Evolutionary conservation across 2,329 filamentous ascomycete species (phyloP).

Genomic region (Paraphaeosphaeria sporulosa): DNA sequence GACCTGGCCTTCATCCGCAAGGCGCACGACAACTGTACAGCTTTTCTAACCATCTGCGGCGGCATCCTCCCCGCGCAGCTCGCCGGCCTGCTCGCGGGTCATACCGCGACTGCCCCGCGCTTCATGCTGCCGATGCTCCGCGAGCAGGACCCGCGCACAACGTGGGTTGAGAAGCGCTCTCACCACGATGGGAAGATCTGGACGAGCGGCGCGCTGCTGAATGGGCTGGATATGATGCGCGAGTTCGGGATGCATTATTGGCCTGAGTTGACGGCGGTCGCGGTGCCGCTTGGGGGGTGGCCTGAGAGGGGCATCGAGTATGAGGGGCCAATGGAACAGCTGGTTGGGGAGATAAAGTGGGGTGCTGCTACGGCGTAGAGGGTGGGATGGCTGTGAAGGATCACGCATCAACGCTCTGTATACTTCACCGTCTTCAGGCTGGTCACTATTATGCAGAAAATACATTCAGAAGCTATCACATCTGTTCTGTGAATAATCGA

Average conservation of each 20-base stretch:
- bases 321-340: background rate
- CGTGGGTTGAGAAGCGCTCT: slow-evolving; percentile 50
- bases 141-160: slow-evolving; percentile 33
- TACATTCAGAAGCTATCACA: too few species aligned
- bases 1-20: slow-evolving; percentile 51
- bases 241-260: slow-evolving; percentile 38
- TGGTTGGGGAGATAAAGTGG: background rate
- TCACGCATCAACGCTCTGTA: too few species aligned
- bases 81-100: slow-evolving; percentile 49
- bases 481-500: too few species aligned
- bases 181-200: slow-evolving; percentile 42
- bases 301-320: slow-evolving; percentile 20
- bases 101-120: slow-evolving; percentile 50
- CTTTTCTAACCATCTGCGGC: slow-evolving; percentile 53
- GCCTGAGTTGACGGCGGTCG: slow-evolving; percentile 18
- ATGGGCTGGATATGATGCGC: slow-evolving; percentile 43
- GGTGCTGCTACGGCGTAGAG: background rate
- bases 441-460: too few species aligned
- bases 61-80: slow-evolving; percentile 43
- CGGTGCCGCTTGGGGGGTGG: slow-evolving; percentile 11
- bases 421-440: too few species aligned
- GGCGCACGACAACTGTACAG: slow-evolving; percentile 40
- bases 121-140: slow-evolving; percentile 35
- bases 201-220: slow-evolving; percentile 43
- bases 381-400: background rate